phyloP scores from a whole-genome alignment of 768 basidiomycete species.

The Leucocoprinus leucothites region DNA sequence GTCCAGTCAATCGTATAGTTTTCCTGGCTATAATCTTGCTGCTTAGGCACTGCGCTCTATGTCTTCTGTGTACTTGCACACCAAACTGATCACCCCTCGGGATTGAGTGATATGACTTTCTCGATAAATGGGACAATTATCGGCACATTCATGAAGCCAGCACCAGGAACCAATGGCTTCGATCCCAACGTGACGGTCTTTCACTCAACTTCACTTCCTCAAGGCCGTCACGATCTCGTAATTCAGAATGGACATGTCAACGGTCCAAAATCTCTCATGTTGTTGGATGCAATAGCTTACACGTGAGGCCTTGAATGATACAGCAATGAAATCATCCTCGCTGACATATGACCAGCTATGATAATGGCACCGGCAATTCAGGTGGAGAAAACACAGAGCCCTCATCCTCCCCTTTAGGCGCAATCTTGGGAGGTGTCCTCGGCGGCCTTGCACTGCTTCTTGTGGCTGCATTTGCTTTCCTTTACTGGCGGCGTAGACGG shows the following conservation, averaged over 20 bases:
- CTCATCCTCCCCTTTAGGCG: too few relatives aligned
- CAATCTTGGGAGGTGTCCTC: too few relatives aligned
- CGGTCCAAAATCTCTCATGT: conserved; percentile 24
- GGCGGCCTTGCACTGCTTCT: too few relatives aligned
- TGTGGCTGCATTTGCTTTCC: too few relatives aligned
- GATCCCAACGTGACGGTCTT: conserved; percentile 35
- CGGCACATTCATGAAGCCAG: conserved; percentile 23
- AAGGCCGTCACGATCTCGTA: conserved; percentile 27
- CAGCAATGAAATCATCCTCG: too few relatives aligned
- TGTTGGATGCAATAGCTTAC: conserved; percentile 40
- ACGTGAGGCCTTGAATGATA: conserved; percentile 24
- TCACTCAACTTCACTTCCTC: conserved; percentile 22
- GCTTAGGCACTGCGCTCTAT: conserved; percentile 34
- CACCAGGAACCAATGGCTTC: conserved; percentile 20
- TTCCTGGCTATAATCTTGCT: too few relatives aligned
- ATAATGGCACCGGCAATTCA: too few relatives aligned
- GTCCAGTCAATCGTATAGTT: not conserved
- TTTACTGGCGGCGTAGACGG: too few relatives aligned
- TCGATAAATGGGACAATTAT: conserved; percentile 30
- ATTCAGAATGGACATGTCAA: conserved; percentile 30
- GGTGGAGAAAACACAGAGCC: too few relatives aligned
- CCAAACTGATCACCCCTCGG: conserved; percentile 20
- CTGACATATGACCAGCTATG: too few relatives aligned
- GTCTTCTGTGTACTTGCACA: conserved; percentile 35
- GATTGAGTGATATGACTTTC: conserved; percentile 33